phyloP scores from a whole-genome alignment of 2,329 filamentous ascomycete genomes.

The Orbilia ellipsospora region DNA sequence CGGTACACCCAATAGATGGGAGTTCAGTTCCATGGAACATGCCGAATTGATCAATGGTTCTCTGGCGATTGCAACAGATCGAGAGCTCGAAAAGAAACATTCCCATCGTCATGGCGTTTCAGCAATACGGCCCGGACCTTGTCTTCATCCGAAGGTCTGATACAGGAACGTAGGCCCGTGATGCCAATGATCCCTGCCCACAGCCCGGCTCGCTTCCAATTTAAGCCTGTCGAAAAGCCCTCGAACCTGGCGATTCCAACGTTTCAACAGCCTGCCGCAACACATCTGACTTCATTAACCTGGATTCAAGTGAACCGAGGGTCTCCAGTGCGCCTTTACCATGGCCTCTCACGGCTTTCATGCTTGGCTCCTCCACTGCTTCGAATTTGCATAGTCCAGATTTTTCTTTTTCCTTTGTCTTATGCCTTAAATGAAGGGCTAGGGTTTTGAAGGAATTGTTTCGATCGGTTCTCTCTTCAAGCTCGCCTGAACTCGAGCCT shows the following conservation, averaged over 20 bases:
- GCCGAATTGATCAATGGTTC: background rate
- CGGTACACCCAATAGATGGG: background rate
- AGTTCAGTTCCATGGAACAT: constrained; percentile 1
- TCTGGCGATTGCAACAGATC: background rate
- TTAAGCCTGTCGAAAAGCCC: constrained; percentile 18
- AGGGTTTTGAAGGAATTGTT: no score
- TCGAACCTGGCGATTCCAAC: constrained; percentile 5
- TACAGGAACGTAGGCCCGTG: constrained; percentile 49
- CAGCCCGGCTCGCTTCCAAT: constrained; percentile 40
- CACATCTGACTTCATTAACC: no score
- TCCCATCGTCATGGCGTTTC: no score
- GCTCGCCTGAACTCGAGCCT: constrained; percentile 7
- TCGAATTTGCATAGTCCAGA: no score
- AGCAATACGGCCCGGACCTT: constrained; percentile 25
- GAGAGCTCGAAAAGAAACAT: no score
- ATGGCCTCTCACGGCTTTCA: no score
- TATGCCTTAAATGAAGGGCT: no score
- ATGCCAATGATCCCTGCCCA: constrained; percentile 48
- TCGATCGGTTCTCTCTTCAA: no score
- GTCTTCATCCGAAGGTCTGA: constrained; percentile 11
- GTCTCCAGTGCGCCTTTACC: no score
- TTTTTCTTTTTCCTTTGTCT: no score
- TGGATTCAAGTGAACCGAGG: background rate
- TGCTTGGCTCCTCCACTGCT: no score
- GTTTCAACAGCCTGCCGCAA: background rate